Base-by-base conservation (phyloP, 129 eudicot species). In the Helianthus tuberosus region DNA sequence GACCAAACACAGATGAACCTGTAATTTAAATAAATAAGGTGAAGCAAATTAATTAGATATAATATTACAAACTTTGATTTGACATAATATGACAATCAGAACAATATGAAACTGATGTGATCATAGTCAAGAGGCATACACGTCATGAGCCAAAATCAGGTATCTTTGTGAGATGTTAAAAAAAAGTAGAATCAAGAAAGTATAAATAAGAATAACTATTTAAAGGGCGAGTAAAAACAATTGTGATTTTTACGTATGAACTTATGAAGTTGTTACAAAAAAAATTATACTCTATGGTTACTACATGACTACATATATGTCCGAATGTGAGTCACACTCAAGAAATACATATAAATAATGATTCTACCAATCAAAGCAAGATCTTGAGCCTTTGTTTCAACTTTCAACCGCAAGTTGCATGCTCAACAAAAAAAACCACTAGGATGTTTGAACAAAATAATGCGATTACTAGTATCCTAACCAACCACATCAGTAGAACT, bases 1-100 rank as follows among this genome's bases (percentile, higher is more conserved):
- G 99, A 27, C 99, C 99, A 69, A 88, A 95, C 25, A 64, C 87
- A 39, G 92, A 87, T 17, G 95, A 80, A 61, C 95, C 98, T 93
- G 81, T 51, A 68, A 80, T 49, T 55, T 52, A 8, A 44, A 16
- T 69, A 66, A 44, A 57, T 11, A 38, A 52, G 6, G 13, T 23
- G 54, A 73, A 64, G 61, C 25, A 55, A 66, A 73, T 60, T 27
- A 54, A 27, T 57, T 11, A 57, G 35, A 20, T 20, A 20, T 20
- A 20, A 20, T 20, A 20, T 20, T 20, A 20, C 23, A 20, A 20
- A 0, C 23, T 20, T 20, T 20, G 23, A 20, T 20, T 20, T 20
- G 23, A 20, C 23, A 20, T 20, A 20, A 20, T 20, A 20, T 20
- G 23, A 20, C 23, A 20, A 20, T 20, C 23, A 20, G 23, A 20